Conservation (phyloP, 441 rosid genomes). For the Populus trichocarpa region DNA sequence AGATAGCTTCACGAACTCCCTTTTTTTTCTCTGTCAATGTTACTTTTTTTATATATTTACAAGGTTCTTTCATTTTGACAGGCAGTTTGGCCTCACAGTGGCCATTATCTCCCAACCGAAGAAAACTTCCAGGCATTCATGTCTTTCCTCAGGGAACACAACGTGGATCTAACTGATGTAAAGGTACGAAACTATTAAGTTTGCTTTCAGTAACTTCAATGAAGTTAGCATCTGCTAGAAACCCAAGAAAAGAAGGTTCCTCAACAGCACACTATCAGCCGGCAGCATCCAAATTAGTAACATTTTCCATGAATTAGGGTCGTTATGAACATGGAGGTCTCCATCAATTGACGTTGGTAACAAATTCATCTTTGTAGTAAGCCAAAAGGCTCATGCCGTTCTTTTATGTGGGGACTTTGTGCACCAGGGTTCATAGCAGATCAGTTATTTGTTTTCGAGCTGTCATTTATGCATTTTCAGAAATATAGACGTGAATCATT, state of each 20-base stretch:
- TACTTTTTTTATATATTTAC: not conserved
- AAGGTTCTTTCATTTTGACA: constrained; percentile 17
- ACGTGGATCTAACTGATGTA: constrained; percentile 69
- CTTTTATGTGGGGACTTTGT: not conserved
- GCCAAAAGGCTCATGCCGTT: not conserved
- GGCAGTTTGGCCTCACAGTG: constrained; percentile 99
- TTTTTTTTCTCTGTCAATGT: not conserved
- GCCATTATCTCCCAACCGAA: constrained; percentile 94
- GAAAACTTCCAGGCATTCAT: constrained; percentile 81
- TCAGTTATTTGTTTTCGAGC: not conserved
- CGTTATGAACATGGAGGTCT: not conserved
- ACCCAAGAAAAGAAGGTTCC: not conserved
- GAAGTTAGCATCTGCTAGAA: not conserved
- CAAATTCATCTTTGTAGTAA: not conserved
- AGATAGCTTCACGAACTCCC: not conserved
- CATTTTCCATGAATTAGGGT: not conserved
- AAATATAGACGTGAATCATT: constrained; percentile 1
- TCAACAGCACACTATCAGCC: not conserved
- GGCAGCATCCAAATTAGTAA: not conserved
- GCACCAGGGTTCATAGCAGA: not conserved
- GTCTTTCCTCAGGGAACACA: constrained; percentile 60
- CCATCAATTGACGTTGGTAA: not conserved
- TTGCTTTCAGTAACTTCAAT: not conserved
- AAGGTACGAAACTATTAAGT: constrained; percentile 33
- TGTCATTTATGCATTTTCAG: not conserved